Percentiles rank a stretch among this genome's conserved stretches.
Conservation (phyloP, 2,329 filamentous ascomycete species). For the Clarireedia hainanense region DNA sequence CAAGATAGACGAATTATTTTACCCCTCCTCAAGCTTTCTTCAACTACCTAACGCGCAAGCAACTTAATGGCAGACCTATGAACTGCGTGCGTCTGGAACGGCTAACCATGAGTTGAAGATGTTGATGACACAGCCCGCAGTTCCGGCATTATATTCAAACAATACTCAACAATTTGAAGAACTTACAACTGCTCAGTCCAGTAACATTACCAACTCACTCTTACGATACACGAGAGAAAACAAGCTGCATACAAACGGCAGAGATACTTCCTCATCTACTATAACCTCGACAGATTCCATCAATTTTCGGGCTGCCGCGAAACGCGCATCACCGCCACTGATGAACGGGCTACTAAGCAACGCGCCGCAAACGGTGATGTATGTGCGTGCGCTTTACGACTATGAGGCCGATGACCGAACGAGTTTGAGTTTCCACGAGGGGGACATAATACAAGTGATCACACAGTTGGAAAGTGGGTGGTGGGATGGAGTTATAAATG, state of each 20-base stretch:
- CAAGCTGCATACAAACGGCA: constrained; percentile 11
- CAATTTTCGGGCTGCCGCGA: constrained; percentile 15
- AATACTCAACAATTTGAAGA: constrained; percentile 1
- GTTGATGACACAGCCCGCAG: constrained; percentile 10
- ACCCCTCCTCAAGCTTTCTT: constrained; percentile 2
- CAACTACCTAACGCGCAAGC: constrained; percentile 1
- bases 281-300: constrained; percentile 11
- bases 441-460: constrained; percentile 96
- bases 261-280: constrained; percentile 13
- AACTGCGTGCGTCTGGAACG: neutral
- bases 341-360: constrained; percentile 58
- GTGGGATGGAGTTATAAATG: constrained; percentile 99
- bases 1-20: constrained; percentile 2
- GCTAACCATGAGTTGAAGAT: constrained; percentile 11
- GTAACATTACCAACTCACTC: constrained; percentile 12
- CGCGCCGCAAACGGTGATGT: constrained; percentile 63
- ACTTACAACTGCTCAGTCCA: constrained; percentile 6
- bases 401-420: constrained; percentile 97
- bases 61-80: neutral
- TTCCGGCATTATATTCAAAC: constrained; percentile 8
- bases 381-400: constrained; percentile 92
- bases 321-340: constrained; percentile 25
- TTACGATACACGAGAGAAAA: constrained; percentile 10
- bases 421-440: constrained; percentile 91
- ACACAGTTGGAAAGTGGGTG: constrained; percentile 97